A percentile compares a stretch with the other conserved stretches of the same genome.
These are phyloP conservation scores for Stipa capillata DNA, from an alignment of 176 grass and related monocot genomes.

Conservation along the genomic window DNA sequence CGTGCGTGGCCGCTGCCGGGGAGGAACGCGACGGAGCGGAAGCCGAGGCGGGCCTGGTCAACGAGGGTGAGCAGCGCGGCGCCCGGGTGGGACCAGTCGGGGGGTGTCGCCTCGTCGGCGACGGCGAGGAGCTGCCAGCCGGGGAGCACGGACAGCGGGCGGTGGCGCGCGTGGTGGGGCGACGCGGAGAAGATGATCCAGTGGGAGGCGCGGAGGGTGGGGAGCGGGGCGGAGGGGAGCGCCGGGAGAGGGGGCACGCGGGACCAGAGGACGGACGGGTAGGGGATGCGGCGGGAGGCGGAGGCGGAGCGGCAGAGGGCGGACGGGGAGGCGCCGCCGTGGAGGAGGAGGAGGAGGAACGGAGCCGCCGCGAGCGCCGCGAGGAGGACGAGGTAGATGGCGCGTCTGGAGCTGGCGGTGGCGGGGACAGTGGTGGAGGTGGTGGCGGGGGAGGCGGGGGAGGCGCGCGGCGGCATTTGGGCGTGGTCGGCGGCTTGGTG, in stretches of 20 bases:
- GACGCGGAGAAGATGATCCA: conserved; percentile 73
- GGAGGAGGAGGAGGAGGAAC: conserved; percentile 22
- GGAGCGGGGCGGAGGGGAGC: conserved; percentile 31
- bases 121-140: conserved; percentile 85
- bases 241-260: conserved; percentile 35
- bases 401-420: neutral
- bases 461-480: conserved; percentile 6
- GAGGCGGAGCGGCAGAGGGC: conserved; percentile 13
- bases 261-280: conserved; percentile 66
- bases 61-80: conserved; percentile 64
- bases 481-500: neutral
- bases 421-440: too few species aligned
- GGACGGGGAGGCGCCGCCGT: conserved; percentile 1
- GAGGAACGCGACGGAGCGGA: conserved; percentile 65
- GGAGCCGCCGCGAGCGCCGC: conserved; percentile 18
- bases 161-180: conserved; percentile 36
- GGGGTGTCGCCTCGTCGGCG: conserved; percentile 55
- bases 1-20: conserved; percentile 44
- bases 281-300: conserved; percentile 27
- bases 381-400: conserved; percentile 24
- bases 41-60: conserved; percentile 62
- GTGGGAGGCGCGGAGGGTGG: conserved; percentile 48
- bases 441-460: too few species aligned
- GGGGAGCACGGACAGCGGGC: conserved; percentile 33
- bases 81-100: conserved; percentile 71